phyloP scores from a whole-genome alignment of 768 basidiomycete genomes.

The Suillus alpinus region DNA sequence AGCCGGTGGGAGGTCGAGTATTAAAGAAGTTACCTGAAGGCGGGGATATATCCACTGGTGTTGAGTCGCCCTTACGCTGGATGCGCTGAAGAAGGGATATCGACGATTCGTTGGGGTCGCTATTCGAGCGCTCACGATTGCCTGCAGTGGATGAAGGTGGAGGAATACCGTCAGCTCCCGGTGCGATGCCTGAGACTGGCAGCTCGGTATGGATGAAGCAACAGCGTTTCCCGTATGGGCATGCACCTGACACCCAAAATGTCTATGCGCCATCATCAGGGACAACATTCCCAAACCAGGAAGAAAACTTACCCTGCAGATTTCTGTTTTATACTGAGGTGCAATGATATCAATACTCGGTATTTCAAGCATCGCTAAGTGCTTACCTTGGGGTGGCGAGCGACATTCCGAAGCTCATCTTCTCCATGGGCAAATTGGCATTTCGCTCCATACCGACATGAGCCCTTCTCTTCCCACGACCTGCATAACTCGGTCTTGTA shows the following conservation, averaged over 20 bases:
- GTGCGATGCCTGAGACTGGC: slow-evolving; percentile 58
- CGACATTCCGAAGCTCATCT: slow-evolving; percentile 80
- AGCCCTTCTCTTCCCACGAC: slow-evolving; percentile 91
- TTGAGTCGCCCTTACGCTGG: slow-evolving; percentile 60
- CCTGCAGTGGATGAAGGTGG: slow-evolving; percentile 50
- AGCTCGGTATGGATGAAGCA: slow-evolving; percentile 93
- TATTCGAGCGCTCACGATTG: slow-evolving; percentile 70
- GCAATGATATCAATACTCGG: slow-evolving; percentile 9
- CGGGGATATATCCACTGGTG: slow-evolving; percentile 53
- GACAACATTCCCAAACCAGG: background rate
- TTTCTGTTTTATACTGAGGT: slow-evolving; percentile 85
- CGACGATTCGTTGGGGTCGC: slow-evolving; percentile 72
- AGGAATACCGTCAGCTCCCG: slow-evolving; percentile 50
- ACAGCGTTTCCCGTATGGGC: slow-evolving; percentile 89
- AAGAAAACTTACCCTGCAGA: slow-evolving; percentile 67
- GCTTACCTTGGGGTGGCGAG: slow-evolving; percentile 84
- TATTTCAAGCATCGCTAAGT: background rate
- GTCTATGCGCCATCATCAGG: slow-evolving; percentile 46
- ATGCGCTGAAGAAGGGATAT: slow-evolving; percentile 79
- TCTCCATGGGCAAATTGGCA: slow-evolving; percentile 95
- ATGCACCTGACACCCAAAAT: slow-evolving; percentile 92
- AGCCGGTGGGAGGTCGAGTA: slow-evolving; percentile 64
- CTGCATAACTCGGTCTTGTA: slow-evolving; percentile 91
- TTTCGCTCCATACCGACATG: slow-evolving; percentile 82
- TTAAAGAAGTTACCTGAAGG: slow-evolving; percentile 45